phyloP scores from a whole-genome alignment of 2,329 filamentous ascomycete genomes.

The Dryadomyces quercivorus region DNA sequence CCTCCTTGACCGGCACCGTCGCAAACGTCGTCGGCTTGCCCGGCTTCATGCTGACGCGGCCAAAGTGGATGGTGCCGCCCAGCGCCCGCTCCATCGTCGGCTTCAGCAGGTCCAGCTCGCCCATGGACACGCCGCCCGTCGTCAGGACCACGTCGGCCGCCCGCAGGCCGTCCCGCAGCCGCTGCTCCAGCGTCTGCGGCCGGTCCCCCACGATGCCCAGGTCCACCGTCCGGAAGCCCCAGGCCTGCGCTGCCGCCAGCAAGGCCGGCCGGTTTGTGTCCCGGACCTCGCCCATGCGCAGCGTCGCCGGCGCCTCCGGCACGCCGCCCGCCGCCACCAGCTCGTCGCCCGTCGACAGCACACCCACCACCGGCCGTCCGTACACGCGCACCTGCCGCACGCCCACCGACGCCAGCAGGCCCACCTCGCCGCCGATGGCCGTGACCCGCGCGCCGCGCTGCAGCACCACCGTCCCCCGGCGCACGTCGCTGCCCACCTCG shows the following conservation, averaged over 20 bases:
- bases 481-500: conserved; percentile 81
- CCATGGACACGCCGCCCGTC: conserved; percentile 93
- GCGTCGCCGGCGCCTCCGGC: conserved; percentile 14
- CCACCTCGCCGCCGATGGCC: conserved; percentile 79
- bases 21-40: conserved; percentile 97
- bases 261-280: conserved; percentile 89
- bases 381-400: conserved; percentile 59
- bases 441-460: conserved; percentile 72
- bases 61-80: conserved; percentile 90
- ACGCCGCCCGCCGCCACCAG: conserved; percentile 52
- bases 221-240: conserved; percentile 70
- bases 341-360: conserved; percentile 91
- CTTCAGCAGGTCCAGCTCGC: conserved; percentile 91
- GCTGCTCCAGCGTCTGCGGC: conserved; percentile 61
- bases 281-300: conserved; percentile 73
- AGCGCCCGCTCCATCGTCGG: conserved; percentile 85
- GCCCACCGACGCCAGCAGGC: conserved; percentile 77
- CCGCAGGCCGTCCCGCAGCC: conserved; percentile 62
- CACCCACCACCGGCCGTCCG: conserved; percentile 65
- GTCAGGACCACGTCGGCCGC: conserved; percentile 76
- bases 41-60: conserved; percentile 93
- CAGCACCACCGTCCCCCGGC: conserved; percentile 56
- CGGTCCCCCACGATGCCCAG: conserved; percentile 74
- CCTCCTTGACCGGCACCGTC: conserved; percentile 59
- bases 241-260: conserved; percentile 60